These are phyloP conservation scores for Naganishia cerealis DNA, from an alignment of 1,284 basidiomycete species.

Conservation along the genomic window DNA sequence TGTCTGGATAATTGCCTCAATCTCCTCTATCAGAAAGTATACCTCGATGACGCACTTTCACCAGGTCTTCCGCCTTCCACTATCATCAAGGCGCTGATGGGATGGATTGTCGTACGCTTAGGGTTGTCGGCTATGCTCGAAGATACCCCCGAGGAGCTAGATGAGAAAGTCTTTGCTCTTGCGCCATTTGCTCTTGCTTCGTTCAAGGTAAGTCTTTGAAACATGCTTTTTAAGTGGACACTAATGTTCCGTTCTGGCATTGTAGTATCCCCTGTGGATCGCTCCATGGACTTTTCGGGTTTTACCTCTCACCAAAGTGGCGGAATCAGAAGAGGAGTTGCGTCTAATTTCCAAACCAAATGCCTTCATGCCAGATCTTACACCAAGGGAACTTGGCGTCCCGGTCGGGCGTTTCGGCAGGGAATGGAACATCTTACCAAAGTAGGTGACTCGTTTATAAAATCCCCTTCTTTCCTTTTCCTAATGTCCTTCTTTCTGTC, in stretches of 20 bases:
- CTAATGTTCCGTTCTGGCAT: not conserved
- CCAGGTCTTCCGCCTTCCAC: slow-evolving; percentile 53
- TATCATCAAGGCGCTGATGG: slow-evolving; percentile 46
- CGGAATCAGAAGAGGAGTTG: slow-evolving; percentile 24
- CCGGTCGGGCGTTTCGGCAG: slow-evolving; percentile 31
- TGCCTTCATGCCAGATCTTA: slow-evolving; percentile 32
- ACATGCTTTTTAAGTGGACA: not conserved
- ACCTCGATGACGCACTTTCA: slow-evolving; percentile 51
- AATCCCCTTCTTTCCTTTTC: no score
- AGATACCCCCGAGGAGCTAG: slow-evolving; percentile 53
- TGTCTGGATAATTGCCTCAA: slow-evolving; percentile 46
- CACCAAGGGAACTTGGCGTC: slow-evolving; percentile 23
- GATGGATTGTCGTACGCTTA: slow-evolving; percentile 40
- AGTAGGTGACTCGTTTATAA: slow-evolving; percentile 10
- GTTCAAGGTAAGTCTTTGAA: slow-evolving; percentile 52
- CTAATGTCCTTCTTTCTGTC: not conserved
- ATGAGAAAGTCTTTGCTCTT: slow-evolving; percentile 58
- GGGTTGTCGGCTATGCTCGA: slow-evolving; percentile 35
- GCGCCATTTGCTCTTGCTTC: slow-evolving; percentile 59
- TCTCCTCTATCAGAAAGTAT: slow-evolving; percentile 49
- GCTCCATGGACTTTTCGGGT: slow-evolving; percentile 55
- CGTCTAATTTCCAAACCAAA: slow-evolving; percentile 20
- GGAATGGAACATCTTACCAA: slow-evolving; percentile 30
- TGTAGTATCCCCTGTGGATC: slow-evolving; percentile 55
- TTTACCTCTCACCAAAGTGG: slow-evolving; percentile 47